These are phyloP conservation scores for Tricholoma sp. DNA, from an alignment of 768 basidiomycete genomes.

Conservation along the genomic window DNA sequence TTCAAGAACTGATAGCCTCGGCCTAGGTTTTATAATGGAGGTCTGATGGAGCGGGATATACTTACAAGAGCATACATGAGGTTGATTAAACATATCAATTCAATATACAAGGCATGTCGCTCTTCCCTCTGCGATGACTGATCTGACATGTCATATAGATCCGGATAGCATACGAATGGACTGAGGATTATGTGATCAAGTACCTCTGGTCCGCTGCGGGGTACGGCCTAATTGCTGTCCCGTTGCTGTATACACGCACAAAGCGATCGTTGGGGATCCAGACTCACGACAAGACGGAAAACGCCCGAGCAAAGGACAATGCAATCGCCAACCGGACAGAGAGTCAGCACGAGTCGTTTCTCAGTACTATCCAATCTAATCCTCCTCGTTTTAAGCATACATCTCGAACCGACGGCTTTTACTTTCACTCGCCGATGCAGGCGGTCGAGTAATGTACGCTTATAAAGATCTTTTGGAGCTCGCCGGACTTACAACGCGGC, in stretches of 20 bases:
- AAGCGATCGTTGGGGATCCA: constrained; percentile 33
- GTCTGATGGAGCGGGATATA: constrained; percentile 76
- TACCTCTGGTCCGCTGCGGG: constrained; percentile 94
- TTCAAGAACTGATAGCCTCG: neutral
- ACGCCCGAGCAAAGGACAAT: constrained; percentile 21
- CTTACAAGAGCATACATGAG: constrained; percentile 70
- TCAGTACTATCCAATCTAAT: neutral
- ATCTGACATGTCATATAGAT: constrained; percentile 40
- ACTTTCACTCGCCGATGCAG: constrained; percentile 93
- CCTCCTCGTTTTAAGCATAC: constrained; percentile 44
- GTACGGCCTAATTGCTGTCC: constrained; percentile 88
- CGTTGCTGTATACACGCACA: constrained; percentile 67
- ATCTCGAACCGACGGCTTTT: constrained; percentile 90
- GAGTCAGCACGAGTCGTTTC: constrained; percentile 28
- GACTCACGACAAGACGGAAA: constrained; percentile 7
- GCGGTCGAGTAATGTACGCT: constrained; percentile 93
- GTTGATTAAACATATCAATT: constrained; percentile 85
- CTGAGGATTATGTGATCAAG: constrained; percentile 95
- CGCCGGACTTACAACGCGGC: constrained; percentile 87
- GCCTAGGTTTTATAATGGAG: constrained; percentile 86
- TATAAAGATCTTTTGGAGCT: constrained; percentile 94
- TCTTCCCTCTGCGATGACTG: neutral
- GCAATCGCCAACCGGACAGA: constrained; percentile 45
- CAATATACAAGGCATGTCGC: constrained; percentile 72
- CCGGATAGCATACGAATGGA: constrained; percentile 91